Evolutionary conservation across 2,329 filamentous ascomycete genomes (phyloP), one percentile per base, ranked within the genome.

Genomic region (Rhynchosporium agropyri): DNA sequence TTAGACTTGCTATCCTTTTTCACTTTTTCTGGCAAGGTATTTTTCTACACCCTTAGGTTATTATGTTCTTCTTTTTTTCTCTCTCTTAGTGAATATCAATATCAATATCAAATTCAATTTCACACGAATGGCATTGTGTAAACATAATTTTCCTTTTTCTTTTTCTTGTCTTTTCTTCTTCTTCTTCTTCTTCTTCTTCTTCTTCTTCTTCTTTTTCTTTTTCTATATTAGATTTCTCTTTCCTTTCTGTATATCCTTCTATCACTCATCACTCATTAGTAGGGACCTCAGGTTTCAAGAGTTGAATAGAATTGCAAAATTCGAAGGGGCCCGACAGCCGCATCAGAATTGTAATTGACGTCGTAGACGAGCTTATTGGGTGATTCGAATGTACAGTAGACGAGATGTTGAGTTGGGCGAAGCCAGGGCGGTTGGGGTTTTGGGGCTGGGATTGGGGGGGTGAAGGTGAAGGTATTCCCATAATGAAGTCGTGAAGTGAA

Each of bases 381-480:
- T 36, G 5, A 36, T 1, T 6, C 1, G 33, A 6, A 36, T 36
- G 33, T 6, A 5, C 33, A 10, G 33, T 10, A 1, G 20, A 20
- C 20, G 20, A 20, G 20, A 20, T 20, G 1, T 20, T 20, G 20
- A 20, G 20, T 20, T 20, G n/a, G 28, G 48, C 48, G 31, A 33
- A 50, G 29, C 31, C 8, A n/a, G 15, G 13, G 1, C 15, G n/a
- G 10, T 3, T 15, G 28, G 29, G 43, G 12, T 33, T 36, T 10
- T 10, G 5, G 33, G 33, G 33, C 33, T 5, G 33, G 33, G 9
- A 9, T 36, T 36, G 33, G 33, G 33, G 33, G 33, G 20, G 33
- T 36, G 33, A 12, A 33, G 5, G 29, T 28, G 49, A 53, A 31
- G 49, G 49, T 31, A 53, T 53, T 53, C 15, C 49, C 29, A 53